Conservation (phyloP, 805 yeast genomes). For the Lachancea nothofagi region DNA sequence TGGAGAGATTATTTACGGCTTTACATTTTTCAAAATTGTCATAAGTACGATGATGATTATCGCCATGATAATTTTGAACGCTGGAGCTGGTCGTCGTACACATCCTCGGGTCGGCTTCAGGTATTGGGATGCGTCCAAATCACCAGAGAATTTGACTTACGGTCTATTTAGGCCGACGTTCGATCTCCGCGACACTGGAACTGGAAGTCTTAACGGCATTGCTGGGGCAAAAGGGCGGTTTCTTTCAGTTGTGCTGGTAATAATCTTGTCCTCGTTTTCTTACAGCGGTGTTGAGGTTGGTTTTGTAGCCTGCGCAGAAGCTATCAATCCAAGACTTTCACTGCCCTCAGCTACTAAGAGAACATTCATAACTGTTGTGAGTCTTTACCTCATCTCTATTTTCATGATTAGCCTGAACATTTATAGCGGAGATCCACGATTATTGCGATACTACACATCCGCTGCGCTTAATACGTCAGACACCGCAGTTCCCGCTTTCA, state of each 20-base stretch:
- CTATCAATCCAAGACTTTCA: constrained; percentile 72
- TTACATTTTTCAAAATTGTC: constrained; percentile 53
- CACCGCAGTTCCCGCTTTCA: constrained; percentile 9
- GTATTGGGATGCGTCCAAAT: constrained; percentile 55
- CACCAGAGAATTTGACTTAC: constrained; percentile 42
- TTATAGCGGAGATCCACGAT: constrained; percentile 72
- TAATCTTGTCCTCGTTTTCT: constrained; percentile 63
- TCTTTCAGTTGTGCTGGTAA: constrained; percentile 54
- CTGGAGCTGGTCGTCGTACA: constrained; percentile 35
- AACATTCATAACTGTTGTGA: constrained; percentile 64
- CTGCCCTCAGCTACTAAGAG: constrained; percentile 71
- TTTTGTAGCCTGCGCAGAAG: constrained; percentile 79
- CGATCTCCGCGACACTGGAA: constrained; percentile 57
- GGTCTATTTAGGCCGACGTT: constrained; percentile 74
- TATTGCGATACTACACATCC: constrained; percentile 44
- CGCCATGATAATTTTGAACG: constrained; percentile 59
- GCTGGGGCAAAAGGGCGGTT: constrained; percentile 58
- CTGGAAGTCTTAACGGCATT: constrained; percentile 49
- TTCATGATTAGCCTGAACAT: constrained; percentile 67
- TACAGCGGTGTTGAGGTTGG: constrained; percentile 81
- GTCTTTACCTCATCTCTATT: constrained; percentile 60
- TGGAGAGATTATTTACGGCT: constrained; percentile 67
- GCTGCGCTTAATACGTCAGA: constrained; percentile 1
- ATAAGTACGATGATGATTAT: constrained; percentile 50
- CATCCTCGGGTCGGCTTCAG: constrained; percentile 50